phyloP scores from a whole-genome alignment of 805 yeast genomes.

The Clavispora santaluciae region DNA sequence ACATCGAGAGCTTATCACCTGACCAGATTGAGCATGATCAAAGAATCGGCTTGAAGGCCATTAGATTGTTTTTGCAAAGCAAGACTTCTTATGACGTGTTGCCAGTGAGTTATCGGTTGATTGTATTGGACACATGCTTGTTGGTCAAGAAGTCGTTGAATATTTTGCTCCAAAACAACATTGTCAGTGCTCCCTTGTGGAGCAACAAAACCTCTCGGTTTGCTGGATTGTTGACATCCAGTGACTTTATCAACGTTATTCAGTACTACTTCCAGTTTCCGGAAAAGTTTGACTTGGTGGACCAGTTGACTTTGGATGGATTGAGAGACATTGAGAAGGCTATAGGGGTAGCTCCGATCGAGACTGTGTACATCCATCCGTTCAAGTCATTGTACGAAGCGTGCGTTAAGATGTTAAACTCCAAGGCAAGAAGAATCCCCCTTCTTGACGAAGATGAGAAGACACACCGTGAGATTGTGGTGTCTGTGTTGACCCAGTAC shows the following conservation, averaged over 20 bases:
- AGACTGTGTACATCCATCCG: slow-evolving; percentile 86
- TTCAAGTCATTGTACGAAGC: slow-evolving; percentile 87
- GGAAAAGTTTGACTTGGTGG: slow-evolving; percentile 82
- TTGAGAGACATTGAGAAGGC: slow-evolving; percentile 81
- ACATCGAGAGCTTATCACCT: slow-evolving; percentile 34
- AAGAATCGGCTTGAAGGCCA: slow-evolving; percentile 71
- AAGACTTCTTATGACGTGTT: slow-evolving; percentile 95
- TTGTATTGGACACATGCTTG: slow-evolving; percentile 88
- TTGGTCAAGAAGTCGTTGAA: slow-evolving; percentile 87
- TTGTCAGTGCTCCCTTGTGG: slow-evolving; percentile 97
- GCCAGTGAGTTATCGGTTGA: slow-evolving; percentile 89
- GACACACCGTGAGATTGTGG: slow-evolving; percentile 89
- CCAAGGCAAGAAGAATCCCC: slow-evolving; percentile 90
- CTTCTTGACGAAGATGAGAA: slow-evolving; percentile 91
- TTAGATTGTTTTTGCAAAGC: slow-evolving; percentile 75
- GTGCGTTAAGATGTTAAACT: slow-evolving; percentile 82
- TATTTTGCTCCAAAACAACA: slow-evolving; percentile 84
- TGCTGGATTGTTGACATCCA: slow-evolving; percentile 89
- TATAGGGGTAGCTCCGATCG: slow-evolving; percentile 81
- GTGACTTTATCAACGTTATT: slow-evolving; percentile 91
- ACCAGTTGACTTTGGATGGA: slow-evolving; percentile 78
- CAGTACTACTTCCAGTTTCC: slow-evolving; percentile 90
- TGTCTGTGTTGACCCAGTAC: slow-evolving; percentile 91
- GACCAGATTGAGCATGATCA: slow-evolving; percentile 57
- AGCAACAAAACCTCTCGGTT: slow-evolving; percentile 81